Conservation (phyloP, 768 basidiomycete species). For the Mycena vitilis region DNA sequence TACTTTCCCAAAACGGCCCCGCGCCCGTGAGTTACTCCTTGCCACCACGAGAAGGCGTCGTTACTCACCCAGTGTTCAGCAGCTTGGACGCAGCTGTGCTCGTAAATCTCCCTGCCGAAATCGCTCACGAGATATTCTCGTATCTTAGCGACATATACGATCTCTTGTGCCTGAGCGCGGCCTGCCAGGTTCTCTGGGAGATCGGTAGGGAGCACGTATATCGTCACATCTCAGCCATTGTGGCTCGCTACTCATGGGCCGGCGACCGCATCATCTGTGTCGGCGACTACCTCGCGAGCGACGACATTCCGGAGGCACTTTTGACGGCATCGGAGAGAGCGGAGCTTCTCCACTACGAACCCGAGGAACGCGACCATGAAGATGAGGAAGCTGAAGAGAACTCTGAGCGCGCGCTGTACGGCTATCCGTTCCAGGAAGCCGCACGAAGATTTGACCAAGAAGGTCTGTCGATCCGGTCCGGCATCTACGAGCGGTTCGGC, state of each 20-base stretch:
- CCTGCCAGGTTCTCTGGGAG: conserved; percentile 21
- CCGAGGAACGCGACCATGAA: too few species aligned
- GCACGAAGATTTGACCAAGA: neutral
- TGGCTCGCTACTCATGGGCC: neutral
- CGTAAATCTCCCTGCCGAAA: conserved; percentile 1
- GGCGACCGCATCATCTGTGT: conserved; percentile 39
- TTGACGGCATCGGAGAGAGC: neutral
- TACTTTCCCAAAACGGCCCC: neutral
- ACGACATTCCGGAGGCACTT: conserved; percentile 22
- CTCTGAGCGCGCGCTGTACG: neutral
- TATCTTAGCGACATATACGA: neutral
- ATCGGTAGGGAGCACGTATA: conserved; percentile 9
- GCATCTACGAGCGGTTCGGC: neutral
- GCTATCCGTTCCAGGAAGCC: neutral
- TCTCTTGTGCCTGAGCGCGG: neutral
- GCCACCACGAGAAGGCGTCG: neutral
- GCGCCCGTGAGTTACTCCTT: neutral
- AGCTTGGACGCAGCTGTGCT: neutral
- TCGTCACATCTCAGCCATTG: neutral
- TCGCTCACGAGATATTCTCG: conserved; percentile 6
- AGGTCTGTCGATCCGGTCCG: neutral
- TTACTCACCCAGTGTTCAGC: neutral
- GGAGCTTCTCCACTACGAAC: neutral
- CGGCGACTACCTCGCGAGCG: conserved; percentile 27
- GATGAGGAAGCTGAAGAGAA: too few species aligned